A percentile compares a stretch with the other conserved stretches of the same genome.
Evolutionary conservation across 805 yeast genomes (phyloP).

Genomic region (Nakazawaea ishiwadae): DNA sequence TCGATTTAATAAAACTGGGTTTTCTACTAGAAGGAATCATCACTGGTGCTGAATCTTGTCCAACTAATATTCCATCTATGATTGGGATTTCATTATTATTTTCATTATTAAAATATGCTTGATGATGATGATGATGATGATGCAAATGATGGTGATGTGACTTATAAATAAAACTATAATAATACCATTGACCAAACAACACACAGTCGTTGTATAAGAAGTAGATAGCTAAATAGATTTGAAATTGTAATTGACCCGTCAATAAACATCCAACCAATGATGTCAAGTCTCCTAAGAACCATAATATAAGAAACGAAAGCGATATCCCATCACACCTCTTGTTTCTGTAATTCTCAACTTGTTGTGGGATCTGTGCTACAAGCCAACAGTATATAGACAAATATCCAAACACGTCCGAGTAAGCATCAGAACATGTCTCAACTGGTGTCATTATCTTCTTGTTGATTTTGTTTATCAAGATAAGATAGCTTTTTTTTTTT

Average conservation of each 20-base stretch:
- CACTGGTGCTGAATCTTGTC: not conserved
- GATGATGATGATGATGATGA: not conserved
- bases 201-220: slow-evolving; percentile 69
- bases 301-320: slow-evolving; percentile 23
- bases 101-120: no score
- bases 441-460: not conserved
- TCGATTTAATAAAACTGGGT: slow-evolving; percentile 3
- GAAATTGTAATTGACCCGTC: slow-evolving; percentile 80
- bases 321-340: slow-evolving; percentile 29
- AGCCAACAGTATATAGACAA: slow-evolving; percentile 30
- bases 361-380: slow-evolving; percentile 32
- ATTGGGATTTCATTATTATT: not conserved
- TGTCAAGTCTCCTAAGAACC: slow-evolving; percentile 29
- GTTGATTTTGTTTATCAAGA: not conserved
- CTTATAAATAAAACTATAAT: slow-evolving; percentile 3
- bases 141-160: slow-evolving; percentile 6
- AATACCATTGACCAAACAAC: slow-evolving; percentile 64
- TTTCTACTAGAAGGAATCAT: no score
- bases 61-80: slow-evolving; percentile 1
- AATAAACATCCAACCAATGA: slow-evolving; percentile 63
- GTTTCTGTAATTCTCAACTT: slow-evolving; percentile 24
- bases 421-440: slow-evolving; percentile 1
- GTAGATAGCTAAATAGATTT: slow-evolving; percentile 65
- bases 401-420: slow-evolving; percentile 21
- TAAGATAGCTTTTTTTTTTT: not conserved